phyloP scores from a whole-genome alignment of 2,329 filamentous ascomycete genomes.

The Neopestalotiopsis sp. region DNA sequence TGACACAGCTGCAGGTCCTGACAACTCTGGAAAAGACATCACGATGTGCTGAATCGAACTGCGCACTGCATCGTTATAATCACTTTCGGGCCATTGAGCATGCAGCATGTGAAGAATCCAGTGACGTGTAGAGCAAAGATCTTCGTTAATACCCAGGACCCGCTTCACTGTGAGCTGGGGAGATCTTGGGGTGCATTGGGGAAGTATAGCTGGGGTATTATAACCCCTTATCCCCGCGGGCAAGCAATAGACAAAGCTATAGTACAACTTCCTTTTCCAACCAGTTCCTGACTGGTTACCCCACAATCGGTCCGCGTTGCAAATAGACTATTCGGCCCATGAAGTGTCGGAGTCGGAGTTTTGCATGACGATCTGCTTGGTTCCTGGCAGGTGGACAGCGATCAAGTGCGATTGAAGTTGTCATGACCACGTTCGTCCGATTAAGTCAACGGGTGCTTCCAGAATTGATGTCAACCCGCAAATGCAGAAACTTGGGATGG shows the following conservation, averaged over 20 bases:
- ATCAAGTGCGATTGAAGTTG: background rate
- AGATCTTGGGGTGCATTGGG: constrained; percentile 2
- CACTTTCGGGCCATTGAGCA: background rate
- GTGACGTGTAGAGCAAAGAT: background rate
- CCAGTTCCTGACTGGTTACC: background rate
- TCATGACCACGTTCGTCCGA: background rate
- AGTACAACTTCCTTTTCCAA: background rate
- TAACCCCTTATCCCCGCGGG: background rate
- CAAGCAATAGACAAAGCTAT: background rate
- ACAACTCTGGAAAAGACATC: no score
- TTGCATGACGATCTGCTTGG: constrained; percentile 1
- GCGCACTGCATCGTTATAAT: background rate
- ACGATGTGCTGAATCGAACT: background rate
- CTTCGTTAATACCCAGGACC: no score
- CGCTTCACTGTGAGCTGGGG: background rate
- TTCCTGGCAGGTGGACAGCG: constrained; percentile 9
- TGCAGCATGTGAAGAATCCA: background rate
- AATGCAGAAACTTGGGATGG: no score
- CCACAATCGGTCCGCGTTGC: constrained; percentile 13
- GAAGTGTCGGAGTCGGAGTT: constrained; percentile 12
- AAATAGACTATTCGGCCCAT: constrained; percentile 4
- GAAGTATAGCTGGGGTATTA: background rate
- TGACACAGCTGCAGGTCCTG: background rate
- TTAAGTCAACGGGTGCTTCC: background rate
- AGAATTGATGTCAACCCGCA: background rate